Percentiles rank a stretch among this genome's conserved stretches.
phyloP scores from a whole-genome alignment of 140 eudicot genomes.

The Bidens hawaiensis region DNA sequence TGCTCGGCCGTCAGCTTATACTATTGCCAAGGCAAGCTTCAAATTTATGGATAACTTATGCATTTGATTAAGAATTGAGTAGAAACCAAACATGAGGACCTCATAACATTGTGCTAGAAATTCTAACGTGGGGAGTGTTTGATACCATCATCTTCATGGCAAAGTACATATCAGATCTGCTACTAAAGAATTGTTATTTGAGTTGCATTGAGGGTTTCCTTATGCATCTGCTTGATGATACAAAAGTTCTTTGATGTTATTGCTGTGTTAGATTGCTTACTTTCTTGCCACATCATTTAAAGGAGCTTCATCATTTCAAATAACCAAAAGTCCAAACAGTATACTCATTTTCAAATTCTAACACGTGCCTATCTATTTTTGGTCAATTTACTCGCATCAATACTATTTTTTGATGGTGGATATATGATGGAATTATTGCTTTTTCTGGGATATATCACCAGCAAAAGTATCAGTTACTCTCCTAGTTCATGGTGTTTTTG shows the following conservation, averaged over 20 bases:
- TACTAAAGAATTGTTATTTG: conserved; percentile 29
- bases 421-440: conserved; percentile 42
- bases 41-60: conserved; percentile 58
- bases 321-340: conserved; percentile 16
- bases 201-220: conserved; percentile 26
- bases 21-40: conserved; percentile 99
- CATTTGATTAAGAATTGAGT: conserved; percentile 48
- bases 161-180: conserved; percentile 36
- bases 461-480: conserved; percentile 35
- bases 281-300: conserved; percentile 23
- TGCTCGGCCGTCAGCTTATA: conserved; percentile 53
- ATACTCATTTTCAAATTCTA: conserved; percentile 12
- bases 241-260: conserved; percentile 26
- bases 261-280: conserved; percentile 22
- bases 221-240: conserved; percentile 4
- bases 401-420: conserved; percentile 35
- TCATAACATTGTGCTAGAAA: conserved; percentile 28
- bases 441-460: conserved; percentile 37
- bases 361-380: conserved; percentile 21
- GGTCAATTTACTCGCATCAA: conserved; percentile 31
- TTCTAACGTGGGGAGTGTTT: conserved; percentile 26
- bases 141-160: conserved; percentile 35
- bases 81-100: conserved; percentile 33
- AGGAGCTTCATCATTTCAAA: conserved; percentile 49
- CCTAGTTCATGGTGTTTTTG: conserved; percentile 44